Evolutionary conservation across 306 rosid species (phyloP).

Genomic region (Lithocarpus polystachyus): DNA sequence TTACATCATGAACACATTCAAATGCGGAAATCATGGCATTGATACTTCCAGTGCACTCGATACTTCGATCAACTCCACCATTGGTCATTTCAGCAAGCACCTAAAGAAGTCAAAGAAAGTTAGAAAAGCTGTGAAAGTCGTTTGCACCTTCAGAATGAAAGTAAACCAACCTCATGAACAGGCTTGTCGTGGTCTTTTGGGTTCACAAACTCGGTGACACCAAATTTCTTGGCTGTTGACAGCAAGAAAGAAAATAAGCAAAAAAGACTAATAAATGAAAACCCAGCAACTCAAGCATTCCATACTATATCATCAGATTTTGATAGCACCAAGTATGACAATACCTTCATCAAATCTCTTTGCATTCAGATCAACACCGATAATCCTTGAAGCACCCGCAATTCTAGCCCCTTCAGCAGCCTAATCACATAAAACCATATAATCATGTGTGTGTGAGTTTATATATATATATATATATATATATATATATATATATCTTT

Average conservation of each 20-base stretch:
- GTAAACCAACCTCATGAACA: conserved; percentile 58
- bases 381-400: conserved; percentile 67
- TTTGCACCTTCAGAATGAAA: too few species aligned
- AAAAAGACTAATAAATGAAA: neutral
- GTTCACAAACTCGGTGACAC: conserved; percentile 75
- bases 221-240: conserved; percentile 74
- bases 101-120: conserved; percentile 10
- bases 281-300: neutral
- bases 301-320: neutral
- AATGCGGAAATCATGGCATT: conserved; percentile 91
- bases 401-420: conserved; percentile 91
- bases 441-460: neutral
- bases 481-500: neutral
- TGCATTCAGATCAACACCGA: conserved; percentile 74
- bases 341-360: conserved; percentile 70
- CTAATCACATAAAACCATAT: conserved; percentile 13
- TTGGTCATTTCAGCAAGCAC: conserved; percentile 78
- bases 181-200: conserved; percentile 85
- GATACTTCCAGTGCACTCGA: conserved; percentile 83
- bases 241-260: neutral
- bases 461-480: too few species aligned
- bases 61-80: conserved; percentile 82
- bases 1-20: conserved; percentile 86
- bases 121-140: too few species aligned
- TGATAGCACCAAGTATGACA: neutral